Evolutionary conservation across 169 alveolate genomes (phyloP).

Genomic region (Cryptosporidium ubiquitum): DNA sequence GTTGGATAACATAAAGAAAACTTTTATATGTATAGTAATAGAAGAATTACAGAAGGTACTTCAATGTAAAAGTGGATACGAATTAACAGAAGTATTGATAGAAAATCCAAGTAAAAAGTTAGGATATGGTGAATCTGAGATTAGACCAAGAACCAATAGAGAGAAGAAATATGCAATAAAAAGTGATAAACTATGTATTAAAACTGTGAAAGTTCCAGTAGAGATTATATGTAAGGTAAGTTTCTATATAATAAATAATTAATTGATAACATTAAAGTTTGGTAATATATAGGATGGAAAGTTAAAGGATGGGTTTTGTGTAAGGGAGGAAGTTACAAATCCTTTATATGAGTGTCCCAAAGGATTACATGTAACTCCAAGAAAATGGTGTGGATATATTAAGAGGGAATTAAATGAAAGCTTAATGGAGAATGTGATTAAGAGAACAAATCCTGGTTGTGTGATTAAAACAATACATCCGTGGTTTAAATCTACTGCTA

Average conservation of each 20-base stretch:
- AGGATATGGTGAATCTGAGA: slow-evolving; percentile 56
- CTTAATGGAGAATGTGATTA: slow-evolving; percentile 47
- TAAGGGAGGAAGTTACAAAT: slow-evolving; percentile 22
- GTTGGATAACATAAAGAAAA: slow-evolving; percentile 4
- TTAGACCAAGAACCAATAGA: slow-evolving; percentile 5
- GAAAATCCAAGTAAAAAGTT: slow-evolving; percentile 41
- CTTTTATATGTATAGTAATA: slow-evolving; percentile 24
- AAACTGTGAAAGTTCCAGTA: slow-evolving; percentile 12
- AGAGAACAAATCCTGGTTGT: slow-evolving; percentile 70
- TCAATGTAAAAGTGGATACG: slow-evolving; percentile 45
- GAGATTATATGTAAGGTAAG: slow-evolving; percentile 37
- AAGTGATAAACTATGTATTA: slow-evolving; percentile 54
- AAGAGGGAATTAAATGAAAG: slow-evolving; percentile 15
- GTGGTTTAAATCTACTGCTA: slow-evolving; percentile 32
- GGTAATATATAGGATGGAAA: slow-evolving; percentile 47
- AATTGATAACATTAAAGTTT: neutral
- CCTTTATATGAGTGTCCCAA: slow-evolving; percentile 53
- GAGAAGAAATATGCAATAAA: slow-evolving; percentile 62
- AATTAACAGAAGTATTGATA: slow-evolving; percentile 41
- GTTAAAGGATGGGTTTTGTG: slow-evolving; percentile 59
- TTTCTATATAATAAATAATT: neutral
- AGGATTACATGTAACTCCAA: slow-evolving; percentile 51
- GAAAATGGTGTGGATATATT: slow-evolving; percentile 68
- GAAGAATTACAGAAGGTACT: slow-evolving; percentile 26
- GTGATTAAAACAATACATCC: slow-evolving; percentile 25